Evolutionary conservation across 2,329 filamentous ascomycete genomes (phyloP).

Genomic region (Trichoderma aggressivum): DNA sequence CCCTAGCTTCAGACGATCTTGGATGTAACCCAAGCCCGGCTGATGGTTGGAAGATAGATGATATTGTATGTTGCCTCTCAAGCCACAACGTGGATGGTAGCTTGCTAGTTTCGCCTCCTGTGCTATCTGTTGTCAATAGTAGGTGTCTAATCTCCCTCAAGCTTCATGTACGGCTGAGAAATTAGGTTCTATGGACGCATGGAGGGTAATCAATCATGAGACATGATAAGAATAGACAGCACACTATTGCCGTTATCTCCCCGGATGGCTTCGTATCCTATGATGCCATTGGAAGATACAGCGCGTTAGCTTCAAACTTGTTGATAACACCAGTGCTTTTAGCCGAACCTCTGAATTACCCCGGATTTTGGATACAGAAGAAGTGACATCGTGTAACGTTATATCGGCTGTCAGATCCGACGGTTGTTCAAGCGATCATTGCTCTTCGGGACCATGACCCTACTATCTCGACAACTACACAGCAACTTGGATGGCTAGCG

Average conservation of each 20-base stretch:
- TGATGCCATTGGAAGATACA: neutral
- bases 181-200: neutral
- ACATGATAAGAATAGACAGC: neutral
- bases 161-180: neutral
- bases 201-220: neutral
- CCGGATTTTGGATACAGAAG: neutral
- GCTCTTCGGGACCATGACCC: neutral
- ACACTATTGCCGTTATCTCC: neutral
- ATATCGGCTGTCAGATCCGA: neutral
- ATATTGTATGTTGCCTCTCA: neutral
- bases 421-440: neutral
- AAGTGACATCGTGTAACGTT: conserved; percentile 12
- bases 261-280: neutral
- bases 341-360: neutral
- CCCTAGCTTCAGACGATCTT: neutral
- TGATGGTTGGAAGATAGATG: neutral
- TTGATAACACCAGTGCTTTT: neutral
- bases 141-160: neutral
- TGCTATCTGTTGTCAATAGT: neutral
- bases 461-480: neutral
- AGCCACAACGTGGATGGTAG: neutral
- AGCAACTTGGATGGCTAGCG: neutral
- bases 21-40: neutral
- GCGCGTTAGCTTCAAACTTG: neutral
- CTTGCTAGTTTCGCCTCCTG: neutral